Evolutionary conservation across 192 early-diverging fungal species (phyloP).

Genomic region (Backusella tarrabulga): DNA sequence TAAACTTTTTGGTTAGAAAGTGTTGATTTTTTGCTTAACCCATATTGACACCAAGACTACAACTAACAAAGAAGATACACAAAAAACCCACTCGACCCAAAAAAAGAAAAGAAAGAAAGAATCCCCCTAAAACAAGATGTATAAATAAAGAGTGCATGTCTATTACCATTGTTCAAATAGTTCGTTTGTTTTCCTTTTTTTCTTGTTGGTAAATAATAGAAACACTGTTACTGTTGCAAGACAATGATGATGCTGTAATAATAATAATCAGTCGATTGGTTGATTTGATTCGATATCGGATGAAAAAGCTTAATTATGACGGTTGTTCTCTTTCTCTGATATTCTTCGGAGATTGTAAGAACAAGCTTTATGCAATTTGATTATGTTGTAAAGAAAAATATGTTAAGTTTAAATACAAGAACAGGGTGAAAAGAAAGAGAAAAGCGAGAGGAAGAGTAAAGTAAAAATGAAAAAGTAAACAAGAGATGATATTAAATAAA

Average conservation of each 20-base stretch:
- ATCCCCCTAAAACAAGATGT: background rate
- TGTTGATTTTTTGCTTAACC: background rate
- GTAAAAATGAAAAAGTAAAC: background rate
- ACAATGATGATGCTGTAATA: background rate
- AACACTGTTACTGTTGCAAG: background rate
- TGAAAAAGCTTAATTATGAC: background rate
- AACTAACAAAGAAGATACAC: background rate
- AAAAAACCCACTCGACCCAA: background rate
- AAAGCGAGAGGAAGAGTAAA: background rate
- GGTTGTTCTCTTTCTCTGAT: background rate
- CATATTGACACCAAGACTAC: background rate
- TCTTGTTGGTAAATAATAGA: too few species aligned
- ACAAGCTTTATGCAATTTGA: background rate
- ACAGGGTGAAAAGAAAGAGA: background rate
- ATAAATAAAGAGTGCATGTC: background rate
- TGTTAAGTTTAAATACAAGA: background rate
- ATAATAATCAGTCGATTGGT: background rate
- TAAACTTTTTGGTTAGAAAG: background rate
- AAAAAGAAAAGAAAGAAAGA: background rate
- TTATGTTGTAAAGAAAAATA: background rate
- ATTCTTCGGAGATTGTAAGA: constrained; percentile 1
- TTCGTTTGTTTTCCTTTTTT: too few species aligned
- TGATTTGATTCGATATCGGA: background rate
- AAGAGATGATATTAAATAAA: background rate
- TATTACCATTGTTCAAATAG: background rate